Evolutionary conservation across 805 yeast genomes (phyloP).

Genomic region (Candida bentonensis): DNA sequence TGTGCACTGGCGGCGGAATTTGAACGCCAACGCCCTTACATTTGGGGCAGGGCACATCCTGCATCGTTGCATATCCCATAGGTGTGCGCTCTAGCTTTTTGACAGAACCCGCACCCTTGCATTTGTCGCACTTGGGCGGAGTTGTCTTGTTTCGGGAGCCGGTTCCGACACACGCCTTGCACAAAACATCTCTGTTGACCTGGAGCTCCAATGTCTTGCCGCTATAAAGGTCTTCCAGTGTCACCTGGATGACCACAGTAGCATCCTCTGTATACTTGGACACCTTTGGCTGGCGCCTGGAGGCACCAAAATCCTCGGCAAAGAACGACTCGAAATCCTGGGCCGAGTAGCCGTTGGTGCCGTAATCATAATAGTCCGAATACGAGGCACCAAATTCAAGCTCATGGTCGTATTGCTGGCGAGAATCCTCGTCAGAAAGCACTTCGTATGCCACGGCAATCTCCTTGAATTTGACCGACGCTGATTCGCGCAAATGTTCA

Average conservation of each 20-base stretch:
- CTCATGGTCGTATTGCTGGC: conserved; percentile 25
- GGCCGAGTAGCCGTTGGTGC: conserved; percentile 7
- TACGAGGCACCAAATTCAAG: conserved; percentile 56
- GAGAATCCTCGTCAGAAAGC: conserved; percentile 42
- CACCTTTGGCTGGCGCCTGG: not conserved
- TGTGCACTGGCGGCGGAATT: conserved; percentile 26
- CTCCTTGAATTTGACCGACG: conserved; percentile 73
- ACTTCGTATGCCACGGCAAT: conserved; percentile 78
- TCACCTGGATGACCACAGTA: conserved; percentile 44
- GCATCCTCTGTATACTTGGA: conserved; percentile 48
- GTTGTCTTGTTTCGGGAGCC: conserved; percentile 57
- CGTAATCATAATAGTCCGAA: conserved; percentile 47
- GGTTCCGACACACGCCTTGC: conserved; percentile 59
- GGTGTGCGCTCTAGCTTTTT: conserved; percentile 32
- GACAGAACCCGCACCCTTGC: conserved; percentile 60
- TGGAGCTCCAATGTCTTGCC: conserved; percentile 72
- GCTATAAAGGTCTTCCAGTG: conserved; percentile 45
- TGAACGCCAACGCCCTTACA: not conserved
- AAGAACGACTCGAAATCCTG: not conserved
- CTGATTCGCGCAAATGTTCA: conserved; percentile 49
- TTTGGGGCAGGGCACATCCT: not conserved
- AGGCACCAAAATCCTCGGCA: conserved; percentile 3
- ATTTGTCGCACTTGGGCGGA: conserved; percentile 42
- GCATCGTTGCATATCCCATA: not conserved
- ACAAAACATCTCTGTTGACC: conserved; percentile 56